Base-by-base conservation (phyloP, 768 basidiomycete species). In the Crassisporium funariophilum region DNA sequence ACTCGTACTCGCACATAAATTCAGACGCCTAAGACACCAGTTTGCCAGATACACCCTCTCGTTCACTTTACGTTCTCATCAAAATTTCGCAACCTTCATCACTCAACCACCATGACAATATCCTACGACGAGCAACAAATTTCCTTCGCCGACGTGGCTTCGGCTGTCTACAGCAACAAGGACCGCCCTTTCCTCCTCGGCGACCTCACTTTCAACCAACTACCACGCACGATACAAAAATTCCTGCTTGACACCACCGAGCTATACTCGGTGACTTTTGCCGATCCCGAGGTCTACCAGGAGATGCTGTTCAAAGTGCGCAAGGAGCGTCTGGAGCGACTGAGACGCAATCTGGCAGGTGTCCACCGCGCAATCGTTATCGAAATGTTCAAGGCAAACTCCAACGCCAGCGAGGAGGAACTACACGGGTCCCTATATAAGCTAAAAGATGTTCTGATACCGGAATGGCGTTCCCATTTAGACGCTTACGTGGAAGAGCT, bases 401-500 rank as follows among this genome's bases (percentile, higher is more conserved):
- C 23, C 12, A 25, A 31, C 5, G 8, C 19, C 19, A 13, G 35
- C 27, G 8, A 40, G 12, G 38, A 41, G 15, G 24, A 35, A 33
- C 2, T 5, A 15, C 19, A 17, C 4, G 15, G 15, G 9, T 34
- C 31, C 12, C 23, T 46, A n/a, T 17, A 10, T 8, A 9, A 12
- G 16, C 33, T 53, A 9, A 16, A 16, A 15, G 27, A 47, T 16
- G 29, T 54, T 22, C 45, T 54, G 10, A 15, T 49, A 8, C 51
- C 54, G 7, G 47, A 52, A 25, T 56, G 54, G 54, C 42, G 41
- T 2, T 17, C 22, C 9, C 50, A 47, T 37, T 24, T 56, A 20
- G 50, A 56, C 31, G 31, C 24, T 2, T 37, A 46, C 47, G 34
- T 56, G 33, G 39, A 35, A 11, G 38, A 42, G 19, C 39, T 52